phyloP scores from a whole-genome alignment of 805 yeast species.

The Blastobotrys parvus region DNA sequence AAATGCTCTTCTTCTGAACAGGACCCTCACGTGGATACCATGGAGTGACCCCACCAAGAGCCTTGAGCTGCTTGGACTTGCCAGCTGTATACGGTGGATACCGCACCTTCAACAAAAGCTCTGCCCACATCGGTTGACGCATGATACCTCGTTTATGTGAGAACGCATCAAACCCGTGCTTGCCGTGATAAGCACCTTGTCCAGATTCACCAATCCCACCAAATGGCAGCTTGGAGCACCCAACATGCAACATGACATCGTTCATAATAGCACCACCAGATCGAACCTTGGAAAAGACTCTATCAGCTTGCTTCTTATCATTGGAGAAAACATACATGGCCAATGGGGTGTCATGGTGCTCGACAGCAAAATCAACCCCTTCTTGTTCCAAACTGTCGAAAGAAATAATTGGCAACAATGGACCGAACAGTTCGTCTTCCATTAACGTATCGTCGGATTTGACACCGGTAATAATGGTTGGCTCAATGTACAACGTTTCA shows the following conservation, averaged over 20 bases:
- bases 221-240: slow-evolving; percentile 63
- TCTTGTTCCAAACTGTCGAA: slow-evolving; percentile 31
- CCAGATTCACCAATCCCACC: slow-evolving; percentile 91
- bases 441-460: slow-evolving; percentile 60
- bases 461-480: slow-evolving; percentile 64
- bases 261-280: slow-evolving; percentile 68
- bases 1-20: slow-evolving; percentile 13
- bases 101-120: slow-evolving; percentile 47
- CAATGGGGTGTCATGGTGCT: slow-evolving; percentile 64
- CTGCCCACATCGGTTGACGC: slow-evolving; percentile 59
- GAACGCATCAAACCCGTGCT: slow-evolving; percentile 58
- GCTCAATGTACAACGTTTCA: slow-evolving; percentile 41
- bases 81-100: slow-evolving; percentile 50
- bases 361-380: slow-evolving; percentile 30
- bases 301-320: slow-evolving; percentile 38
- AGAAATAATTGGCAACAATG: slow-evolving; percentile 66
- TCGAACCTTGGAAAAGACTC: slow-evolving; percentile 45
- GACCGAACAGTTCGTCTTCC: slow-evolving; percentile 77
- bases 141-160: slow-evolving; percentile 65
- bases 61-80: slow-evolving; percentile 22
- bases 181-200: slow-evolving; percentile 74
- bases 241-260: slow-evolving; percentile 67
- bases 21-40: slow-evolving; percentile 18
- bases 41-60: slow-evolving; percentile 5
- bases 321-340: slow-evolving; percentile 65